These are phyloP conservation scores for Cladophialophora bantiana DNA, from an alignment of 2,329 filamentous ascomycete genomes.

Conservation along the genomic window DNA sequence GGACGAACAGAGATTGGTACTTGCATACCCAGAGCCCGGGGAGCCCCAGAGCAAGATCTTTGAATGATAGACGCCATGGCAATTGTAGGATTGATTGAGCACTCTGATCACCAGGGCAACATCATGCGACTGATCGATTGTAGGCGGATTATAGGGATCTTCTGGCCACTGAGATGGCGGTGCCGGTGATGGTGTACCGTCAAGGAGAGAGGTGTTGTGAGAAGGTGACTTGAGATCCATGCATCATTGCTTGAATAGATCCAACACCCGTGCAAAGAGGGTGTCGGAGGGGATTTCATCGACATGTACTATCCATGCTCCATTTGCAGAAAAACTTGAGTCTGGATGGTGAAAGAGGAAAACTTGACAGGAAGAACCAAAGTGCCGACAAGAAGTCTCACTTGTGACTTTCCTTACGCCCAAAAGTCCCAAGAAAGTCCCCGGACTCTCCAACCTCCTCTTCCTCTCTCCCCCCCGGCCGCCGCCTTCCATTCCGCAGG, in stretches of 20 bases:
- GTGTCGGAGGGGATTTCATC: background rate
- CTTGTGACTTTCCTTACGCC: background rate
- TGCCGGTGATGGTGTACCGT: background rate
- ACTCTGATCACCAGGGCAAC: conserved; percentile 20
- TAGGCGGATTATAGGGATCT: conserved; percentile 8
- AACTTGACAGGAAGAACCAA: background rate
- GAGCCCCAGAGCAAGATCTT: conserved; percentile 26
- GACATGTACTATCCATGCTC: background rate
- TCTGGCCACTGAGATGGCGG: background rate
- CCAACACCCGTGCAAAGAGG: background rate
- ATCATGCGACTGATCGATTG: conserved; percentile 23
- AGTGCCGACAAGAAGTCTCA: background rate
- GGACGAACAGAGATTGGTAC: background rate
- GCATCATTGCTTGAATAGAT: conserved; percentile 18
- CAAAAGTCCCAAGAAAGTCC: background rate
- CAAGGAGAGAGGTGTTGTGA: background rate
- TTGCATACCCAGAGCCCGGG: conserved; percentile 19
- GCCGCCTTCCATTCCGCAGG: background rate
- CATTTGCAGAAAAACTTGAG: background rate
- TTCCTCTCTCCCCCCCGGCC: background rate
- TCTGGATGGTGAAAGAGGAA: background rate
- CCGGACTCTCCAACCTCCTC: background rate
- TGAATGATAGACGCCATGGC: conserved; percentile 22
- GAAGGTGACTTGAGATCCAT: conserved; percentile 24
- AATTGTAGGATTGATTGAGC: conserved; percentile 14